Percentiles rank a stretch among this genome's conserved stretches.
Evolutionary conservation across 2,329 filamentous ascomycete species (phyloP).

Genomic region (Pestalotiopsis sp.): DNA sequence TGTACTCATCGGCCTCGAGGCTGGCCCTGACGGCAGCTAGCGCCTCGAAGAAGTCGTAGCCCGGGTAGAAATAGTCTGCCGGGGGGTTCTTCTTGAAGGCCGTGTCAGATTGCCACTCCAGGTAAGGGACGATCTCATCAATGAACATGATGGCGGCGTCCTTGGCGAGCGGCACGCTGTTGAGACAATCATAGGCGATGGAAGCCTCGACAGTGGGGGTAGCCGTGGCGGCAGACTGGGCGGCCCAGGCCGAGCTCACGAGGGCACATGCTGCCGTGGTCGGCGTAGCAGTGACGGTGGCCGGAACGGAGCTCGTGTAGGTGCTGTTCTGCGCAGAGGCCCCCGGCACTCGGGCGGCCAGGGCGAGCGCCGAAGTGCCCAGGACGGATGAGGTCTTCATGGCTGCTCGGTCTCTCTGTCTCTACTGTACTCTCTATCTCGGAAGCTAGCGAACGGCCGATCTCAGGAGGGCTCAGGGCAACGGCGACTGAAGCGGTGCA

Average conservation of each 20-base stretch:
- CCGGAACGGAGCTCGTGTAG: constrained; percentile 9
- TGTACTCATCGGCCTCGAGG: constrained; percentile 33
- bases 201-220: constrained; percentile 35
- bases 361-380: constrained; percentile 13
- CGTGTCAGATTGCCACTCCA: constrained; percentile 41
- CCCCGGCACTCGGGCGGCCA: background rate
- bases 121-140: constrained; percentile 38
- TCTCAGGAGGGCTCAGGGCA: background rate
- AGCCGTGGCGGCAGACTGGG: constrained; percentile 26
- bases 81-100: constrained; percentile 39
- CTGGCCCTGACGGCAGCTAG: constrained; percentile 32
- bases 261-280: constrained; percentile 29
- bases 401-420: constrained; percentile 8
- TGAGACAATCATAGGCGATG: constrained; percentile 40
- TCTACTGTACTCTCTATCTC: background rate
- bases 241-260: constrained; percentile 30
- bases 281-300: constrained; percentile 16
- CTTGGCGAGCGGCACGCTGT: constrained; percentile 40
- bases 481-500: background rate
- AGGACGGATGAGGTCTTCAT: constrained; percentile 18
- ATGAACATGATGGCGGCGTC: constrained; percentile 38
- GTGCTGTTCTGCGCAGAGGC: constrained; percentile 15
- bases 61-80: constrained; percentile 36
- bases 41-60: constrained; percentile 37
- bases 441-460: background rate